phyloP scores from a whole-genome alignment of 2,329 filamentous ascomycete species.

The Amesomyces nigricolor region DNA sequence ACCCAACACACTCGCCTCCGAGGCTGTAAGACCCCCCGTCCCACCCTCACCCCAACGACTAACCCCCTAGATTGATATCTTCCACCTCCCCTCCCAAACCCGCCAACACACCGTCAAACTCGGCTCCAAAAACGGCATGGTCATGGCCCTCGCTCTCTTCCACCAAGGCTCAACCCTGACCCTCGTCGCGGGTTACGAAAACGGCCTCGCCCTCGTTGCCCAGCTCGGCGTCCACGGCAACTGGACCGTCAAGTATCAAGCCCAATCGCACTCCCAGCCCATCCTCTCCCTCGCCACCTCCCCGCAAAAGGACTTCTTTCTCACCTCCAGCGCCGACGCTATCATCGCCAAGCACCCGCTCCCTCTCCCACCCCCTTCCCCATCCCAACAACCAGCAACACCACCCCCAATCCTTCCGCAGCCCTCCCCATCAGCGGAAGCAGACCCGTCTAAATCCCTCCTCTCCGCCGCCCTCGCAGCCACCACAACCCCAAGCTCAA shows the following conservation, averaged over 20 bases:
- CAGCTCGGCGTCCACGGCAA: conserved; percentile 40
- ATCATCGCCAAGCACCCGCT: conserved; percentile 71
- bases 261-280: conserved; percentile 70
- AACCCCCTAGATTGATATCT: conserved; percentile 64
- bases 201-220: conserved; percentile 67
- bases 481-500: not conserved
- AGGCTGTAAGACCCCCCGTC: conserved; percentile 47
- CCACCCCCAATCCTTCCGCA: not conserved
- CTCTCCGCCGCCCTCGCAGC: conserved; percentile 29
- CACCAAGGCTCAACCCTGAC: conserved; percentile 47
- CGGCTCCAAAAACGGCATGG: conserved; percentile 64
- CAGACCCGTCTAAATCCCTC: conserved; percentile 23
- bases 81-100: conserved; percentile 67
- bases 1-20: conserved; percentile 69
- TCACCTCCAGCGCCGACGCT: conserved; percentile 79
- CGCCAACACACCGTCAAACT: conserved; percentile 56
- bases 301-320: conserved; percentile 51
- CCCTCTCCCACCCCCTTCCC: conserved; percentile 30
- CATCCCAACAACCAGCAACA: not conserved
- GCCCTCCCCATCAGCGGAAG: not conserved
- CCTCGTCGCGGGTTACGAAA: conserved; percentile 77
- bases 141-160: conserved; percentile 72
- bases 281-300: conserved; percentile 66
- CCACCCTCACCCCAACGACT: not conserved
- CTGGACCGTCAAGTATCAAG: conserved; percentile 55